Conservation (phyloP, 176 grass and related monocot genomes). For the Carex scoparia region DNA sequence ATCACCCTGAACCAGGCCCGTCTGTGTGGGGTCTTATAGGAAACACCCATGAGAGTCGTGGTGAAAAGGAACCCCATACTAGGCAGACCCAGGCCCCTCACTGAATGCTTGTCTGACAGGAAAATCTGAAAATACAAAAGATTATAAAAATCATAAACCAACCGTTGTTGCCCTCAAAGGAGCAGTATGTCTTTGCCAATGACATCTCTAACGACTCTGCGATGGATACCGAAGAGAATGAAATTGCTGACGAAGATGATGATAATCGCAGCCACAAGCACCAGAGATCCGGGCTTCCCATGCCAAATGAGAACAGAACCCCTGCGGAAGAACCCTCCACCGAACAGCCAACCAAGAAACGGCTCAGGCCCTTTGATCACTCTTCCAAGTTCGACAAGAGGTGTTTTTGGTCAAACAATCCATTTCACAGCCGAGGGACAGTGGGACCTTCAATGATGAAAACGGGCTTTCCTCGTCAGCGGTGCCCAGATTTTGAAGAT, state of each 20-base stretch:
- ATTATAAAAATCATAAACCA: constrained; percentile 3
- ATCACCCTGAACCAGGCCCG: no score
- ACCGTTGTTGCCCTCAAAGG: constrained; percentile 38
- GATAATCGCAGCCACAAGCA: constrained; percentile 89
- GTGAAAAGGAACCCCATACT: no score
- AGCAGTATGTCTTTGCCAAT: constrained; percentile 20
- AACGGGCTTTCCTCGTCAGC: not conserved
- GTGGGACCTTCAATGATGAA: constrained; percentile 61
- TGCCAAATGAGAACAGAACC: not conserved
- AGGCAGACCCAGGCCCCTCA: not conserved
- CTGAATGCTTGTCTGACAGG: not conserved
- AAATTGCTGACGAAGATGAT: constrained; percentile 55
- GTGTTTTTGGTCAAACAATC: constrained; percentile 19
- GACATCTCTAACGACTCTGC: no score
- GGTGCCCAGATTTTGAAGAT: no score
- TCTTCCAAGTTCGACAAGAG: constrained; percentile 49
- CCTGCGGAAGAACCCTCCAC: constrained; percentile 39
- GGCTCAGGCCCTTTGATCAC: constrained; percentile 25
- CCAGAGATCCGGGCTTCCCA: constrained; percentile 37
- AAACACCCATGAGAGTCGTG: no score
- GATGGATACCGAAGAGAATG: constrained; percentile 17
- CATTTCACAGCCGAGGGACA: constrained; percentile 22
- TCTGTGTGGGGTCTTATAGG: no score
- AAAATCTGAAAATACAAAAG: not conserved
- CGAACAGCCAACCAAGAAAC: constrained; percentile 38